Base-by-base conservation (phyloP, 2,329 filamentous ascomycete species). In the Fusarium mangiferae region DNA sequence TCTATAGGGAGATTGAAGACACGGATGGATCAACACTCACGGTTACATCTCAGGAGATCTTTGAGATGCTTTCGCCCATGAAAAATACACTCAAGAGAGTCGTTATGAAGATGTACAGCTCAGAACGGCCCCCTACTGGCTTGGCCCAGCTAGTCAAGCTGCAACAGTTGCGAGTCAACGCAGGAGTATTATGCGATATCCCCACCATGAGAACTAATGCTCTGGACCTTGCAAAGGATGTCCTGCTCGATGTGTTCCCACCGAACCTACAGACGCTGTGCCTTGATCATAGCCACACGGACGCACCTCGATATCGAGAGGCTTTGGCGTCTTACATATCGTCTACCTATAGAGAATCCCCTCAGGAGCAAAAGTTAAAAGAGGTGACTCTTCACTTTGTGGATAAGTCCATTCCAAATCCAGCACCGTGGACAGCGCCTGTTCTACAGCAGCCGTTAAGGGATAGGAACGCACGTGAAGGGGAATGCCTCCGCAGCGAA, bases 271-370 rank as follows among this genome's bases (percentile, higher is more conserved):
- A 38, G 1, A 68, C 20, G 5, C 30, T 68, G 1, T 49, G 54
- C 9, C 12, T 64, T 1, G 64, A 64, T 2, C 10, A 35, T 30
- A 26, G 24, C 14, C 22, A 33, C 10, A 5, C 4, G 14, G 14
- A 45, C 8, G 17, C 35, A 51, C 18, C 14, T 20, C 5, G 6
- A 15, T 26, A 48, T 49, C 6, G n/a, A n/a, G n/a, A 55, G 12
- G 67, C 66, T 12, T 11, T 70, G 30, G 24, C n/a, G 3, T 22
- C 12, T 17, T 70, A 70, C 33, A 55, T 64, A 17, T 24, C 12
- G 7, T 65, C 48, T 7, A 69, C 67, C 12, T 69, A 33, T n/a
- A 51, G n/a, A 41, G 10, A 7, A 15, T 17, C 20, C 2, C 26
- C 33, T 0, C 26, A 28, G 3, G 46, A 70, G 46, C 65, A 70